These are phyloP conservation scores for Plantago major DNA, from an alignment of 257 asterid genomes.

Conservation along the genomic window DNA sequence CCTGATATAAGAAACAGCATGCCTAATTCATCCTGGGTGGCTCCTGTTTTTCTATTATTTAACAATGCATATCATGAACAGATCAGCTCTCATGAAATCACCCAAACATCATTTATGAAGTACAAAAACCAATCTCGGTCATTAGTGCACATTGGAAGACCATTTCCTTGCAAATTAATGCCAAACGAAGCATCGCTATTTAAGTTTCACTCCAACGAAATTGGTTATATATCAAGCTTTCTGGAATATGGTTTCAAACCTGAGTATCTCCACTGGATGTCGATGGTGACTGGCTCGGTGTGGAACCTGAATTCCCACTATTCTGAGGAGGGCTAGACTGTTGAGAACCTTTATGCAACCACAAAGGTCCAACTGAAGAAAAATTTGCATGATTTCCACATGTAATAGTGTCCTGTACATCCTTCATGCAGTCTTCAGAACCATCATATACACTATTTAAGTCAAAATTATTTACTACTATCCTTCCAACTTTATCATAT, in stretches of 20 bases:
- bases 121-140: no score
- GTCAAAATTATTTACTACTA: constrained; percentile 53
- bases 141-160: no score
- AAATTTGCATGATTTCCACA: constrained; percentile 30
- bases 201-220: neutral
- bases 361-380: constrained; percentile 40
- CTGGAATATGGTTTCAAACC: constrained; percentile 35
- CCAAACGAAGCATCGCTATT: neutral
- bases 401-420: constrained; percentile 34
- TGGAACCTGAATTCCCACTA: constrained; percentile 74
- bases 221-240: constrained; percentile 10
- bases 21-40: no score
- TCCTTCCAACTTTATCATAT: constrained; percentile 33
- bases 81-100: neutral
- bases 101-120: no score
- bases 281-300: constrained; percentile 68
- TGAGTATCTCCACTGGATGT: constrained; percentile 87
- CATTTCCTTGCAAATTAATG: neutral
- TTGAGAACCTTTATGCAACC: constrained; percentile 48
- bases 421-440: constrained; percentile 64
- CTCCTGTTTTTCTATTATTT: neutral
- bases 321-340: constrained; percentile 57
- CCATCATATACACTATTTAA: constrained; percentile 75
- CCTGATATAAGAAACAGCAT: no score
- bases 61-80: neutral